Evolutionary conservation across 805 yeast species (phyloP), one percentile per base, ranked within the genome.

Genomic region (Blastobotrys terrestris): DNA sequence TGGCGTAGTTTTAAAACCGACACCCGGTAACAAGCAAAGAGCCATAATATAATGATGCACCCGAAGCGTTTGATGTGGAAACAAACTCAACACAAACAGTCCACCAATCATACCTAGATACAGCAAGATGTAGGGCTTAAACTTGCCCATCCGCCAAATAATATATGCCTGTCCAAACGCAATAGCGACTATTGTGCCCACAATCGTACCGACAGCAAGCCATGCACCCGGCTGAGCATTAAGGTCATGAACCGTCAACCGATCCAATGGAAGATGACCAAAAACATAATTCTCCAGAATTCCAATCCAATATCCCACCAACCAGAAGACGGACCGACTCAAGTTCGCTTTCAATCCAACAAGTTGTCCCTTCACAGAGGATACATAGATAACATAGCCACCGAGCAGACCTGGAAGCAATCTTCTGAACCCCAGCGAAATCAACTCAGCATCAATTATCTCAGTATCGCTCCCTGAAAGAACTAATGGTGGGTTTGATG

Each of bases 241-340:
- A 26, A 92, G 70, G 64, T 92, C 98, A 8, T 72, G 69, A 2
- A 80, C 60, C 0, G 92, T 87, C 44, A 92, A 72, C 52, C 99
- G 73, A 64, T 92, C 98, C 8, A 91, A 83, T 0, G 97, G 96
- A 8, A 92, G 69, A 55, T 91, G 72, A 63, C 90, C 98, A 69
- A 92, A 89, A 0, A 96, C 88, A 60, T 87, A 77, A 67, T 89
- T 91, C 66, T 91, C 90, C 61, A 90, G 74, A 35, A 87, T 75
- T 1, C 97, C 96, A 2, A 87, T 61, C 95, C 95, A 88, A 63
- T 85, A 85, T 2, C 84, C 72, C 0, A 91, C 85, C 57, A 85
- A 86, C 94, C 96, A 91, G 26, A 80, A 65, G 0, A 80, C 41
- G 0, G 77, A 60, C 45, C 81, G 56, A 16, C 69, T 58, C 19